Conservation (phyloP, 306 rosid genomes). For the Lotus japonicus region DNA sequence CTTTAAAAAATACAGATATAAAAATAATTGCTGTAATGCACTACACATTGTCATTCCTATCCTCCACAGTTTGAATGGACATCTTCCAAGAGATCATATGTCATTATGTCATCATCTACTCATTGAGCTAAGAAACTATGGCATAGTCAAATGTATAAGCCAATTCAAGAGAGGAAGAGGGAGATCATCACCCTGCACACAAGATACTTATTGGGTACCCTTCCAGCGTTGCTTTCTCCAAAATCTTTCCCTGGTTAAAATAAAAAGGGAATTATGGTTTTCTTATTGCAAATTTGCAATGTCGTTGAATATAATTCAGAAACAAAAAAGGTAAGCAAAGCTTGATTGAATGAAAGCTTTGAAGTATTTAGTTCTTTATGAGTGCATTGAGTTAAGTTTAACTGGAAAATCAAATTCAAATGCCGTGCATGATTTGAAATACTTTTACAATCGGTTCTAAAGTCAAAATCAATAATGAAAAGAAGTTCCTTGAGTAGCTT, state of each 20-base stretch:
- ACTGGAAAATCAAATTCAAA: background rate
- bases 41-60: too few species aligned
- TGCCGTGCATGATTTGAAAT: too few species aligned
- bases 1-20: too few species aligned
- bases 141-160: background rate
- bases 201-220: conserved; percentile 39
- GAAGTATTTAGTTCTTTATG: background rate
- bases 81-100: conserved; percentile 4
- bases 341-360: background rate
- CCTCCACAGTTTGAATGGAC: background rate
- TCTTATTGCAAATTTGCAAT: background rate
- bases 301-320: background rate
- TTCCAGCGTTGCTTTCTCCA: conserved; percentile 55
- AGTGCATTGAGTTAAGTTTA: background rate
- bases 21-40: too few species aligned
- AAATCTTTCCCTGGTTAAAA: conserved; percentile 54
- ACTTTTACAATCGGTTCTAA: too few species aligned
- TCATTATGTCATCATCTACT: background rate
- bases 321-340: conserved; percentile 3
- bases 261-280: background rate
- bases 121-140: background rate
- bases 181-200: conserved; percentile 26
- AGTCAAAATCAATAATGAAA: too few species aligned
- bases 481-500: too few species aligned
- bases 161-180: background rate